Conservation (phyloP, 2,329 filamentous ascomycete species). For the Ceratocystis harringtonii region DNA sequence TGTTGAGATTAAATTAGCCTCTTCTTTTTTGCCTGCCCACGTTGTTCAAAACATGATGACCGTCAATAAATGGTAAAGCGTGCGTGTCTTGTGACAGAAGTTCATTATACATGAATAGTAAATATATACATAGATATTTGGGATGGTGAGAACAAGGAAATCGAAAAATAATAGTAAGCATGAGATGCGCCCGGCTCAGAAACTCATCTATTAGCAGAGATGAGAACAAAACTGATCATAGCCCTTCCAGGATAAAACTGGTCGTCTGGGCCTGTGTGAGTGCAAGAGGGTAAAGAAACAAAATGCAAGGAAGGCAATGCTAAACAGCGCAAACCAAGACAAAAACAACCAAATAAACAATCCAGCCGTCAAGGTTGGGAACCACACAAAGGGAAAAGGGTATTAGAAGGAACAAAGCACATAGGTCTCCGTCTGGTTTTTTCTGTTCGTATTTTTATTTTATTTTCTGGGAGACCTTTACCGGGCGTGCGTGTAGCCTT, state of each 20-base stretch:
- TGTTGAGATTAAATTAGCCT: not conserved
- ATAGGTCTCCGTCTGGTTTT: not conserved
- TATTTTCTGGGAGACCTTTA: not conserved
- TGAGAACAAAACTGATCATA: too few relatives aligned
- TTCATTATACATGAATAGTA: too few relatives aligned
- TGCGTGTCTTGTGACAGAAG: too few relatives aligned
- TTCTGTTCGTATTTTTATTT: not conserved
- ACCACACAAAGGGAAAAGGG: not conserved
- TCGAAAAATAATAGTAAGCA: not conserved
- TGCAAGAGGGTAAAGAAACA: not conserved
- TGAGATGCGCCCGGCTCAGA: too few relatives aligned
- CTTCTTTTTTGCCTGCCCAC: too few relatives aligned
- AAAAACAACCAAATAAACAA: conserved; percentile 6
- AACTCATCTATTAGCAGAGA: too few relatives aligned
- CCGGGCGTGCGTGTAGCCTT: not conserved
- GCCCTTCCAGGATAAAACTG: not conserved
- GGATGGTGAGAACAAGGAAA: not conserved
- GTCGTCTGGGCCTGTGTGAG: not conserved
- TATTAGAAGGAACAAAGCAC: conserved; percentile 3
- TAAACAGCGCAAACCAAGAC: conserved; percentile 3
- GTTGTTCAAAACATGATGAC: too few relatives aligned
- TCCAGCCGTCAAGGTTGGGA: not conserved
- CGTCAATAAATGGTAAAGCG: too few relatives aligned
- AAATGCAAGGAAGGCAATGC: not conserved
- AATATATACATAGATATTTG: too few relatives aligned